A percentile compares a stretch with the other conserved stretches of the same genome.
phyloP scores from a whole-genome alignment of 257 asterid species.

The Solanum sitiens region DNA sequence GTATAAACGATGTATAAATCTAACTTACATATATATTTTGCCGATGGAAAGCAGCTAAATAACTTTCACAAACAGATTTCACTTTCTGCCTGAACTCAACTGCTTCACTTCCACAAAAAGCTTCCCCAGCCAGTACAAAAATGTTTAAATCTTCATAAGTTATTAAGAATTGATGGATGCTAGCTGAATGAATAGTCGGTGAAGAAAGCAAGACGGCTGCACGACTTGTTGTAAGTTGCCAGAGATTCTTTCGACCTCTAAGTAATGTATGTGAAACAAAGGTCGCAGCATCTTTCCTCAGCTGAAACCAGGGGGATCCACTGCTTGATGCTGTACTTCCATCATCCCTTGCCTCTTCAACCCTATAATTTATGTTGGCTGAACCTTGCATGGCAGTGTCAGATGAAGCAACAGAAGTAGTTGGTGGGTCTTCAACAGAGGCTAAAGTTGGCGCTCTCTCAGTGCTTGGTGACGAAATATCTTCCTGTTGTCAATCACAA shows the following conservation, averaged over 20 bases:
- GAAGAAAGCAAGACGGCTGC: slow-evolving; percentile 92
- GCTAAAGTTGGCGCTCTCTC: slow-evolving; percentile 23
- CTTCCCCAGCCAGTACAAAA: slow-evolving; percentile 91
- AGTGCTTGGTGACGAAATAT: slow-evolving; percentile 24
- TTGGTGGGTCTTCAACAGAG: slow-evolving; percentile 28
- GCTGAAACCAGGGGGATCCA: slow-evolving; percentile 83
- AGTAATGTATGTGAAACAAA: slow-evolving; percentile 76
- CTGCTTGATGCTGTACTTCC: slow-evolving; percentile 97
- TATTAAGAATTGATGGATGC: slow-evolving; percentile 92
- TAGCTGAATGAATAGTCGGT: slow-evolving; percentile 71
- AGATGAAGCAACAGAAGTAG: slow-evolving; percentile 27
- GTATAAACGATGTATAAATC: neutral
- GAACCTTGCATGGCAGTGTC: slow-evolving; percentile 28
- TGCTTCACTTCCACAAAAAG: slow-evolving; percentile 92
- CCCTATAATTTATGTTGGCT: slow-evolving; percentile 21
- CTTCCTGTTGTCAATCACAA: slow-evolving; percentile 27
- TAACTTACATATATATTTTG: slow-evolving; percentile 87
- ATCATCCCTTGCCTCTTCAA: slow-evolving; percentile 67
- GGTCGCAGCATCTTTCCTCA: slow-evolving; percentile 72
- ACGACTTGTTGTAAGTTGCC: slow-evolving; percentile 98
- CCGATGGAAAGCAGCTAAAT: slow-evolving; percentile 89
- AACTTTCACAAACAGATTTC: slow-evolving; percentile 74
- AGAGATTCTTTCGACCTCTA: slow-evolving; percentile 91
- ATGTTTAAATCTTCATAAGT: slow-evolving; percentile 82
- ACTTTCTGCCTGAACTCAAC: slow-evolving; percentile 93